Percentiles rank a stretch among this genome's conserved stretches.
Evolutionary conservation across 495 filamentous ascomycete species (phyloP).

Genomic region (Aspergillus steynii): DNA sequence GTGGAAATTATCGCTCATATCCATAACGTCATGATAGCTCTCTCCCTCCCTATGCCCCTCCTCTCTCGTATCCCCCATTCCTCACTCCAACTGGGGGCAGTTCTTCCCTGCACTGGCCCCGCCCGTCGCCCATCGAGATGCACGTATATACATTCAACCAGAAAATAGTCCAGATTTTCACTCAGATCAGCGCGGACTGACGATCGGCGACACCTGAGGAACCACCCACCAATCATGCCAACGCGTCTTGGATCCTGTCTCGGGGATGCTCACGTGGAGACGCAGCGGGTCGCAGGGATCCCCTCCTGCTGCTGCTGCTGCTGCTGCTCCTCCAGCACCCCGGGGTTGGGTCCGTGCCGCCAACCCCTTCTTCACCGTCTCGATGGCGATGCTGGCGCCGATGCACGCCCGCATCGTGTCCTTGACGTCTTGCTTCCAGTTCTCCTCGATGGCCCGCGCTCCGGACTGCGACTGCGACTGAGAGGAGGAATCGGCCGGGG

Average conservation of each 20-base stretch:
- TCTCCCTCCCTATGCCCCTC: not conserved
- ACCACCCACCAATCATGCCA: conserved; percentile 83
- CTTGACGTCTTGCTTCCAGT: conserved; percentile 60
- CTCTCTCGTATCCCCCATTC: not conserved
- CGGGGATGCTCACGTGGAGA: conserved; percentile 54
- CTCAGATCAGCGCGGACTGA: conserved; percentile 5
- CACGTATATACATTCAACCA: no score
- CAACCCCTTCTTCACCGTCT: conserved; percentile 53
- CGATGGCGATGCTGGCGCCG: conserved; percentile 62
- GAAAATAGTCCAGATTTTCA: no score
- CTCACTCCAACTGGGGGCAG: no score
- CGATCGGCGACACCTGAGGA: conserved; percentile 54
- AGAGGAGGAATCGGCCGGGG: not conserved
- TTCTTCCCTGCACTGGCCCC: no score
- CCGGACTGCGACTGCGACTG: conserved; percentile 27
- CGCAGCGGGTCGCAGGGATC: conserved; percentile 23
- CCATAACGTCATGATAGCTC: conserved; percentile 12
- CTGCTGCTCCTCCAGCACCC: not conserved
- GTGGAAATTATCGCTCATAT: not conserved
- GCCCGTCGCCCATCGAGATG: no score
- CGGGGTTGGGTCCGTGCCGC: conserved; percentile 5
- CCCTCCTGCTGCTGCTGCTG: conserved; percentile 3
- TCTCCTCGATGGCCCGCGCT: conserved; percentile 53
- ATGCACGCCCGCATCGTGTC: conserved; percentile 65
- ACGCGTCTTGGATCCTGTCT: conserved; percentile 46